Percentiles rank a stretch among this genome's conserved stretches.
Evolutionary conservation across 2,329 filamentous ascomycete species (phyloP).

Genomic region (Phyllosticta ampelicida): DNA sequence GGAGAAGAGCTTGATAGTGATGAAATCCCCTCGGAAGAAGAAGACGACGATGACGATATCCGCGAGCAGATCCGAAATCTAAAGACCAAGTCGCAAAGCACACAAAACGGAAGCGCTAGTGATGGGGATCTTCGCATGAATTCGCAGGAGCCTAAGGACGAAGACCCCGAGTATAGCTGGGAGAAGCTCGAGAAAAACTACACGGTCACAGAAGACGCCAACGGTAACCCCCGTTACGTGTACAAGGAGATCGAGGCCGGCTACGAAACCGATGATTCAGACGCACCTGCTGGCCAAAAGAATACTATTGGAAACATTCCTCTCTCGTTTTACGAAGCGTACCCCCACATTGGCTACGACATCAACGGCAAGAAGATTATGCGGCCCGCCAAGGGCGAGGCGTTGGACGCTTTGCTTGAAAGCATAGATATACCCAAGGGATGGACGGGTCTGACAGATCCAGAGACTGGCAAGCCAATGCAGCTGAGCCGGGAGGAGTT

Average conservation of each 20-base stretch:
- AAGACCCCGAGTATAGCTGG: conserved; percentile 9
- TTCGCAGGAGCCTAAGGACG: conserved; percentile 18
- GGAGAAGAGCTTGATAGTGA: conserved; percentile 30
- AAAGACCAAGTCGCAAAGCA: conserved; percentile 21
- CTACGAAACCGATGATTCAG: conserved; percentile 92
- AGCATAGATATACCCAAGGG: conserved; percentile 96
- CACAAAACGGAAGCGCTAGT: conserved; percentile 13
- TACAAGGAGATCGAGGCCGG: conserved; percentile 90
- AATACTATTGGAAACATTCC: conserved; percentile 97
- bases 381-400: conserved; percentile 87
- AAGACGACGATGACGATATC: conserved; percentile 32
- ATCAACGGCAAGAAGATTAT: conserved; percentile 98
- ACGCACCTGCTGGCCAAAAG: conserved; percentile 55
- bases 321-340: conserved; percentile 89
- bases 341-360: conserved; percentile 96
- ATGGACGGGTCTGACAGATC: conserved; percentile 93
- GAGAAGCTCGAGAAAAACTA: conserved; percentile 38
- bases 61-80: conserved; percentile 34
- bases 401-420: conserved; percentile 83
- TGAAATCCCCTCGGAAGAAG: conserved; percentile 29
- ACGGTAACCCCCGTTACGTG: conserved; percentile 80
- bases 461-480: conserved; percentile 83
- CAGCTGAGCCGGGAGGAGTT: conserved; percentile 80
- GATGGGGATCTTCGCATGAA: conserved; percentile 7
- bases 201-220: conserved; percentile 65